Conservation (phyloP, 2,329 filamentous ascomycete genomes). For the Nothophoma quercina region DNA sequence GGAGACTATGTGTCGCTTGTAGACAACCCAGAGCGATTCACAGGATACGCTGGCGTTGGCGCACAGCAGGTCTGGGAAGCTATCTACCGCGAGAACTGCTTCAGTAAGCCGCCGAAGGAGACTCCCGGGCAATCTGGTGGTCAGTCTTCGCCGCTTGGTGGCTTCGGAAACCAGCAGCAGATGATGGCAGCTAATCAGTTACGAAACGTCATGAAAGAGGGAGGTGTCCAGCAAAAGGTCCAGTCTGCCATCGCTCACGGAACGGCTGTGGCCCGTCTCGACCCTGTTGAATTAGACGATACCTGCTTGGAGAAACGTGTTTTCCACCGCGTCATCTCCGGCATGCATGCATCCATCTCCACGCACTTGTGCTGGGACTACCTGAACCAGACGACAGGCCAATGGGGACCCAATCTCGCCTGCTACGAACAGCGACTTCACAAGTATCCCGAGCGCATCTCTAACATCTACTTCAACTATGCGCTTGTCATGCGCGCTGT, state of each 20-base stretch:
- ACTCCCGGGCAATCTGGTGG: conserved; percentile 38
- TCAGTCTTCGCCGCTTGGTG: conserved; percentile 50
- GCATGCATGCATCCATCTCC: conserved; percentile 98
- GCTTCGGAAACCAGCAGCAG: conserved; percentile 54
- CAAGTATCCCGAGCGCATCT: conserved; percentile 85
- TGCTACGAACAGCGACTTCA: conserved; percentile 92
- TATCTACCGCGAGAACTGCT: conserved; percentile 97
- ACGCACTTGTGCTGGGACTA: conserved; percentile 96
- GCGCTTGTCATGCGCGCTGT: conserved; percentile 91
- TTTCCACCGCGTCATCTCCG: conserved; percentile 92
- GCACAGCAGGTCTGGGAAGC: conserved; percentile 94
- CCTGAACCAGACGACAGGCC: conserved; percentile 90
- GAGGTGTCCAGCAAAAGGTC: conserved; percentile 68
- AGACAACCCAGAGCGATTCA: conserved; percentile 94
- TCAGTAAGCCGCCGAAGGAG: conserved; percentile 61
- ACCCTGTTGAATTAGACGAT: conserved; percentile 79
- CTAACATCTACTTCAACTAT: conserved; percentile 99
- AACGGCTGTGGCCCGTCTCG: conserved; percentile 66
- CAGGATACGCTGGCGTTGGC: conserved; percentile 86
- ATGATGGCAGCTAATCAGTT: conserved; percentile 67
- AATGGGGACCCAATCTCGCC: conserved; percentile 88
- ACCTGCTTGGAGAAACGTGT: conserved; percentile 98
- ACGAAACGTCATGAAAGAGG: conserved; percentile 65
- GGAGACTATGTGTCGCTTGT: conserved; percentile 96
- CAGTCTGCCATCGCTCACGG: conserved; percentile 61